phyloP scores from a whole-genome alignment of 192 early-diverging fungal genomes.

The Backusella mclennaniae region DNA sequence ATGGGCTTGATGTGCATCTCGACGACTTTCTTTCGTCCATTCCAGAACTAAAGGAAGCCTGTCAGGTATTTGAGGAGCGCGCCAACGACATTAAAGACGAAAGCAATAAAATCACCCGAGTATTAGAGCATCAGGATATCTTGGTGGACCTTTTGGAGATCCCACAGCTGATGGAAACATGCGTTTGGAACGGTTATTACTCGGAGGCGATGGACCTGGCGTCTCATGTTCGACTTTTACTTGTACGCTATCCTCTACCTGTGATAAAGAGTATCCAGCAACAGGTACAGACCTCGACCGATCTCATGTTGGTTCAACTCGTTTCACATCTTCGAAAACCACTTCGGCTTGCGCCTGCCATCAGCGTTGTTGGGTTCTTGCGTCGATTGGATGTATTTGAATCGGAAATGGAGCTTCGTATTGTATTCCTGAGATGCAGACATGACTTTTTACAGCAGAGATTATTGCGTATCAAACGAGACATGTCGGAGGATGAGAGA shows the following conservation, averaged over 20 bases:
- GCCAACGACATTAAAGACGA: constrained; percentile 24
- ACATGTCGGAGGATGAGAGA: neutral
- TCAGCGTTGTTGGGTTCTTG: constrained; percentile 77
- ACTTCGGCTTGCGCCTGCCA: constrained; percentile 73
- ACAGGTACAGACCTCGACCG: constrained; percentile 59
- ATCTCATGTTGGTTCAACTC: constrained; percentile 71
- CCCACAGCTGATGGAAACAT: constrained; percentile 78
- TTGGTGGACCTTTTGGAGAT: constrained; percentile 75
- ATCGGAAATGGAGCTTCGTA: constrained; percentile 62
- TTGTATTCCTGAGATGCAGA: constrained; percentile 73
- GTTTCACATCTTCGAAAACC: constrained; percentile 63
- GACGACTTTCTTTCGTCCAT: constrained; percentile 44
- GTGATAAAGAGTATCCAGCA: constrained; percentile 59
- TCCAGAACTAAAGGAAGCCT: constrained; percentile 47
- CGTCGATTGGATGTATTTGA: constrained; percentile 66
- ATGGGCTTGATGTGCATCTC: constrained; percentile 45
- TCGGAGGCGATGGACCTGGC: constrained; percentile 83
- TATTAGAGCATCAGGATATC: constrained; percentile 53
- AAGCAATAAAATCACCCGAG: constrained; percentile 40
- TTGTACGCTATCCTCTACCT: constrained; percentile 51
- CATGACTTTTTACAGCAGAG: constrained; percentile 58
- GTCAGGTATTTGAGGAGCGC: constrained; percentile 39
- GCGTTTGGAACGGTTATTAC: constrained; percentile 78
- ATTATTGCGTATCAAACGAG: constrained; percentile 43
- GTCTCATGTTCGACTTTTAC: constrained; percentile 59